Conservation (phyloP, 768 basidiomycete species). For the Cyathus striatus region DNA sequence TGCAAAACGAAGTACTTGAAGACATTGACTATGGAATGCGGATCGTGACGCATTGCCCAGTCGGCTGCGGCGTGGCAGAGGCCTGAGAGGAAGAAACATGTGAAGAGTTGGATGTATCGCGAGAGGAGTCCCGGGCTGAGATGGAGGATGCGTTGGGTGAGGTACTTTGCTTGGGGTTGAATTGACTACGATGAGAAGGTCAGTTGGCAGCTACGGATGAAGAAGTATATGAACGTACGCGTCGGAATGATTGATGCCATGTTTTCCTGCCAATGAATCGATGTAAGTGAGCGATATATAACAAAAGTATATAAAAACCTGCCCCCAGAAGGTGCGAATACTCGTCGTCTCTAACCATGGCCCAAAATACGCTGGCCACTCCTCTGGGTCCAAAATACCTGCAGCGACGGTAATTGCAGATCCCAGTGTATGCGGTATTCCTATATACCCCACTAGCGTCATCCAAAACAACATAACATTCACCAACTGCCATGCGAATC, state of each 20-base stretch:
- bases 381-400: constrained; percentile 10
- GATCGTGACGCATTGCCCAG: not conserved
- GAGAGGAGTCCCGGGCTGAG: constrained; percentile 15
- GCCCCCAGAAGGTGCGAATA: constrained; percentile 30
- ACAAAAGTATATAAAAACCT: constrained; percentile 6
- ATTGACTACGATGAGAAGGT: constrained; percentile 11
- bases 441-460: not conserved
- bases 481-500: constrained; percentile 5
- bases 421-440: not conserved
- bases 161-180: constrained; percentile 14
- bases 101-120: constrained; percentile 21
- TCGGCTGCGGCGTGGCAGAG: constrained; percentile 15
- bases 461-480: constrained; percentile 6
- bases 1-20: constrained; percentile 22
- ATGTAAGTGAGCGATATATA: not conserved
- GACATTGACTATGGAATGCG: not conserved
- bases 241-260: constrained; percentile 24
- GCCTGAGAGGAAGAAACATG: constrained; percentile 24
- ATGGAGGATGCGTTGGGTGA: constrained; percentile 9
- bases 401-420: constrained; percentile 7
- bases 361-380: constrained; percentile 24
- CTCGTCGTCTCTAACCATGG: constrained; percentile 20
- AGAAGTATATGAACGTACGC: constrained; percentile 11
- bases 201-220: not conserved
- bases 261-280: constrained; percentile 12